A percentile compares a stretch with the other conserved stretches of the same genome.
Evolutionary conservation across 2,329 filamentous ascomycete genomes (phyloP).

Genomic region (Lachnellula occidentalis): DNA sequence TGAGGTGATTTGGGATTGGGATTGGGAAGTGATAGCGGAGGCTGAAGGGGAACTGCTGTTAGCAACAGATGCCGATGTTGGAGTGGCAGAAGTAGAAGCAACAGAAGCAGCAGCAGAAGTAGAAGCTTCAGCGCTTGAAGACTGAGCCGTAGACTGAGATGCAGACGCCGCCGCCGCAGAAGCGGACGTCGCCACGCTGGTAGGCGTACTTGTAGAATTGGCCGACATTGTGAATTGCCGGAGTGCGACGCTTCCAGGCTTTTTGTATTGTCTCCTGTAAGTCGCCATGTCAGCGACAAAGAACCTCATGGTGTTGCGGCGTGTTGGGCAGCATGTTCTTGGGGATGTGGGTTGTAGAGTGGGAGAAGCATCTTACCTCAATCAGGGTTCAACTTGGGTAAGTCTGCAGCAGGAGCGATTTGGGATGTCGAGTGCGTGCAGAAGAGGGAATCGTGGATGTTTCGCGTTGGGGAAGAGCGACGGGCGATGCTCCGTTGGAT

Average conservation of each 20-base stretch:
- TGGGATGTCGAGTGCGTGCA: neutral
- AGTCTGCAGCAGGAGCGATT: neutral
- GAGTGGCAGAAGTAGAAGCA: conserved; percentile 9
- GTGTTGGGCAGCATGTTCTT: conserved; percentile 1
- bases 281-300: conserved; percentile 21
- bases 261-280: conserved; percentile 5
- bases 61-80: conserved; percentile 24
- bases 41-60: conserved; percentile 23
- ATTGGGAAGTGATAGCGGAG: conserved; percentile 2
- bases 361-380: neutral
- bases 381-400: neutral
- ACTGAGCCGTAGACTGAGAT: conserved; percentile 7
- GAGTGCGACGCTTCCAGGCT: conserved; percentile 16
- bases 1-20: conserved; percentile 1
- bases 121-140: conserved; percentile 2
- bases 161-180: conserved; percentile 5
- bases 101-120: conserved; percentile 6
- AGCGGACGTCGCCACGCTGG: conserved; percentile 9
- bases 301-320: conserved; percentile 7
- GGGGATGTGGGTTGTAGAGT: neutral
- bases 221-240: conserved; percentile 16
- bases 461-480: conserved; percentile 3
- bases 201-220: conserved; percentile 27
- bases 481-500: neutral
- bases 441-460: neutral